A percentile compares a stretch with the other conserved stretches of the same genome.
phyloP scores from a whole-genome alignment of 192 early-diverging fungal species.

The Umbelopsis sp. region DNA sequence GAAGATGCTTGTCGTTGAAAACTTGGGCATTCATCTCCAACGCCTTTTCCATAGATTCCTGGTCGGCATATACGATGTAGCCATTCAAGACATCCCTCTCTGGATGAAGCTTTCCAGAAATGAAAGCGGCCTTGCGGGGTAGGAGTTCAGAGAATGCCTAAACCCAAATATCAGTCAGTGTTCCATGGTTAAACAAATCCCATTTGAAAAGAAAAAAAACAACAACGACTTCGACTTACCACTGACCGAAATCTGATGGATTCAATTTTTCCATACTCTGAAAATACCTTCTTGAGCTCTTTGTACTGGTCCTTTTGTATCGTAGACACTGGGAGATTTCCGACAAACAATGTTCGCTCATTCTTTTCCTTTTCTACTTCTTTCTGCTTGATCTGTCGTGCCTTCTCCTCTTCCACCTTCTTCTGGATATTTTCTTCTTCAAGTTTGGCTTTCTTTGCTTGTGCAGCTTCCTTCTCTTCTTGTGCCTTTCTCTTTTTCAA shows the following conservation, averaged over 20 bases:
- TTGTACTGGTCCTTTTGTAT: slow-evolving; percentile 60
- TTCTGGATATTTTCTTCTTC: slow-evolving; percentile 38
- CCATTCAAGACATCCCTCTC: slow-evolving; percentile 85
- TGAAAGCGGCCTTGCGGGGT: slow-evolving; percentile 82
- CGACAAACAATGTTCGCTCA: slow-evolving; percentile 89
- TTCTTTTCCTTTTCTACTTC: slow-evolving; percentile 54
- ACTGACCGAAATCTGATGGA: slow-evolving; percentile 92
- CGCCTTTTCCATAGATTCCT: slow-evolving; percentile 63
- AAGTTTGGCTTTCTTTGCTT: slow-evolving; percentile 32
- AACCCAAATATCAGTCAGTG: slow-evolving; percentile 8
- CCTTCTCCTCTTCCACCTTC: slow-evolving; percentile 27
- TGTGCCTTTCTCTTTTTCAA: slow-evolving; percentile 31
- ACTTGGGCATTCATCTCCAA: slow-evolving; percentile 74
- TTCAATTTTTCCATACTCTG: slow-evolving; percentile 72
- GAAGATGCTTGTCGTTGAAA: slow-evolving; percentile 86
- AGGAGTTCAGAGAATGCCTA: slow-evolving; percentile 61
- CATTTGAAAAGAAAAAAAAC: too few relatives aligned
- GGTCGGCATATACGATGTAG: slow-evolving; percentile 80
- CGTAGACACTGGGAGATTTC: slow-evolving; percentile 73
- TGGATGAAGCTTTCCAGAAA: slow-evolving; percentile 82
- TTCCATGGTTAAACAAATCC: too few relatives aligned
- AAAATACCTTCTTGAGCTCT: slow-evolving; percentile 69
- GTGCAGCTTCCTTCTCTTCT: slow-evolving; percentile 22
- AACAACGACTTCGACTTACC: too few relatives aligned
- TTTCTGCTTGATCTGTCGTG: slow-evolving; percentile 18